Evolutionary conservation across 495 filamentous ascomycete species (phyloP).

Genomic region (Aspergillus leporis): DNA sequence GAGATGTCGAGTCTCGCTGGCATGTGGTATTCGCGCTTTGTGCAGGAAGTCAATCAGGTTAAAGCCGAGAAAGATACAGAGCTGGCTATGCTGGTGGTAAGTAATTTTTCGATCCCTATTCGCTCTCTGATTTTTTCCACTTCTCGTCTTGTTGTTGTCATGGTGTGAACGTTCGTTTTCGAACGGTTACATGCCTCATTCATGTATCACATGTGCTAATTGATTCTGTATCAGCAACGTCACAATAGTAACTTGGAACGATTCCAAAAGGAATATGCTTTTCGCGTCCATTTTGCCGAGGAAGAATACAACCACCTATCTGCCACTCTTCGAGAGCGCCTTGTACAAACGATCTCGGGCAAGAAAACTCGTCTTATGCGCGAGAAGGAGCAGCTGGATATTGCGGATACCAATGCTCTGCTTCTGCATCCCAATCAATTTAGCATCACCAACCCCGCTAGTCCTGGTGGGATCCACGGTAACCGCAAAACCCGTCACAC

Average conservation of each 20-base stretch:
- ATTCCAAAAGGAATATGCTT: conserved; percentile 43
- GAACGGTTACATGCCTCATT: not conserved
- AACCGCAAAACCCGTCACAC: conserved; percentile 85
- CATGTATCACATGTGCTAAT: conserved; percentile 9
- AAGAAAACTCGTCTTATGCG: conserved; percentile 76
- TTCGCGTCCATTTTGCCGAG: conserved; percentile 68
- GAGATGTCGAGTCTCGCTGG: conserved; percentile 70
- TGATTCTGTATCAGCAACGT: conserved; percentile 32
- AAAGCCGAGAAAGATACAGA: conserved; percentile 82
- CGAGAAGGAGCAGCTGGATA: conserved; percentile 88
- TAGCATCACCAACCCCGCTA: conserved; percentile 75
- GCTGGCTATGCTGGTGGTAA: conserved; percentile 73
- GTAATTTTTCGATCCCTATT: conserved; percentile 27
- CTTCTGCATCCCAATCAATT: conserved; percentile 93
- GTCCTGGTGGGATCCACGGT: conserved; percentile 76
- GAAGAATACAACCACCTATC: conserved; percentile 80
- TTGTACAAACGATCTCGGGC: conserved; percentile 72
- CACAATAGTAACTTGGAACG: conserved; percentile 44
- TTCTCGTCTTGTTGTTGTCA: too few relatives aligned
- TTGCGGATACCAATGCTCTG: conserved; percentile 82
- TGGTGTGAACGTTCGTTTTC: too few relatives aligned
- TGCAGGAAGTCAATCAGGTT: conserved; percentile 78
- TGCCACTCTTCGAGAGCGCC: conserved; percentile 76
- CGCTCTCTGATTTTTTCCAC: not conserved
- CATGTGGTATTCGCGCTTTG: conserved; percentile 75